Percentiles rank a stretch among this genome's conserved stretches.
Conservation (phyloP, 768 basidiomycete species). For the Butyriboletus loyo region DNA sequence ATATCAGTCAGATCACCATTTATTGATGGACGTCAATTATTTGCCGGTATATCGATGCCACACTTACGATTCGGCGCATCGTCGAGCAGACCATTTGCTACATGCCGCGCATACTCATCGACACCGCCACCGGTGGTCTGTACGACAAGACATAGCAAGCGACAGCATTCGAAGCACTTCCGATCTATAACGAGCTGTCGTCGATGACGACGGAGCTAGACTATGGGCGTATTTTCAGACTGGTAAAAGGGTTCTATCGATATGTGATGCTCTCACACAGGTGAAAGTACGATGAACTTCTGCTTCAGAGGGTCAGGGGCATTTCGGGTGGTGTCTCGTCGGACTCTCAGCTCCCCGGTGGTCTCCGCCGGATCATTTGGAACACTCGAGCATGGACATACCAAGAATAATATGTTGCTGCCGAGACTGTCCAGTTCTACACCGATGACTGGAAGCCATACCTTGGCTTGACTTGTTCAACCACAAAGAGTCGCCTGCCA, state of each 20-base stretch:
- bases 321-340: too few relatives aligned
- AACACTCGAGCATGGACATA: too few relatives aligned
- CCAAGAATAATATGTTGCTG: too few relatives aligned
- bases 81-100: not conserved
- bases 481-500: too few relatives aligned
- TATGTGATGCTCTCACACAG: slow-evolving; percentile 5
- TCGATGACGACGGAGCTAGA: not conserved
- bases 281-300: not conserved
- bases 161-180: not conserved
- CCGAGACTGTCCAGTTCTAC: too few relatives aligned
- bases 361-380: too few relatives aligned
- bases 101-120: not conserved
- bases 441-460: too few relatives aligned
- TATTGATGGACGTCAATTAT: not conserved
- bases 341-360: too few relatives aligned
- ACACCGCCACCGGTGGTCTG: not conserved
- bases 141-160: not conserved
- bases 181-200: not conserved
- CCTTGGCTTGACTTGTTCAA: too few relatives aligned
- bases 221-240: not conserved
- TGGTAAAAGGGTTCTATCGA: not conserved
- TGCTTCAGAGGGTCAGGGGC: not conserved
- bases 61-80: not conserved
- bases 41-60: not conserved
- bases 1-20: not conserved